Evolutionary conservation across 495 filamentous ascomycete genomes (phyloP), one percentile per base, ranked within the genome.

Genomic region (Hyaloscypha hepaticicola): DNA sequence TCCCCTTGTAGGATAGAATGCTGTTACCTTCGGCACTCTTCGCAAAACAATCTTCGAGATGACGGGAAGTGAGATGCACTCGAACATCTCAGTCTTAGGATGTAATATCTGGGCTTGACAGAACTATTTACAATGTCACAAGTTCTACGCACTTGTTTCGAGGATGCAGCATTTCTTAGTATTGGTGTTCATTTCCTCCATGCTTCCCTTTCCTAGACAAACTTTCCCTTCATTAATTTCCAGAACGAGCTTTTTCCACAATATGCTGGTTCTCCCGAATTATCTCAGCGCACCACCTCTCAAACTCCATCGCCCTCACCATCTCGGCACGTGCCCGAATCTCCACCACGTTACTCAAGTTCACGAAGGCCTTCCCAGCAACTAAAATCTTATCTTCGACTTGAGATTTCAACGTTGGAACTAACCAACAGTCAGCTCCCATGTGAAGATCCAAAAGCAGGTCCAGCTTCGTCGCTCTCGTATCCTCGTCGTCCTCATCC

Each of bases 391-490:
- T 70, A 48, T 65, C 58, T 59, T 64, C 68, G 21, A 65, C 61
- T 56, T 67, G 24, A 28, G 64, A 67, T 25, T 16, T 63, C 58
- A 67, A 45, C 1, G 68, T 16, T 1, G 61, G 56, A 22, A 70
- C 65, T n/a, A 65, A 1, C 62, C 61, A 65, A 33, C 29, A 70
- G 41, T 70, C 45, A 14, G 63, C 64, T 12, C 61, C 65, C 50
- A 66, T 69, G 59, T 56, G 60, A 1, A 76, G 60, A 60, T 76
- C 72, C 1, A 74, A 57, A 1, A 76, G 64, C 4, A 70, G 52
- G 25, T 70, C 63, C 1, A 73, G 61, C 41, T 65, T 66, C 1
- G 34, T 31, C 0, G 63, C 64, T 14, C 63, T 64, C 31, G 60
- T 49, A 5, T 69, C 65, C 27, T 48, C 64, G 38, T 73, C 64